Evolutionary conservation across 106 monocot species (phyloP), one percentile per base, ranked within the genome.

Genomic region (Dendrobium officinale): DNA sequence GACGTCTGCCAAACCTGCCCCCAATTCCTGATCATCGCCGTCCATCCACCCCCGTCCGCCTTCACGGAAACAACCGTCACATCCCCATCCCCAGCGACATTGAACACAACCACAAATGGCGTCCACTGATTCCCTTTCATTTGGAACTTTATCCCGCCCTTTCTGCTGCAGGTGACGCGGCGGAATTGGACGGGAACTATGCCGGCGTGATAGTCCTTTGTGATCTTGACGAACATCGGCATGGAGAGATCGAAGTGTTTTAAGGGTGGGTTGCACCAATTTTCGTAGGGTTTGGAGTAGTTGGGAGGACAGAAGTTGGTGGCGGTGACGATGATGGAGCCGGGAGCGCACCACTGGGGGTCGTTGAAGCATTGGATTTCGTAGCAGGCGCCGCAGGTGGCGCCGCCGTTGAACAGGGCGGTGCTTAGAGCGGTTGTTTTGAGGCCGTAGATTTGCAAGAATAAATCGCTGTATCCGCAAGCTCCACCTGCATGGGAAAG

Each of bases 281-380:
- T 20, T 81, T 88, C 67, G 44, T 40, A 80, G 22, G 89, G 82
- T 29, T 84, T 80, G 0, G 82, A 4, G 13, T 7, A 5, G 56
- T 84, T 78, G 0, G 92, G 89, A 0, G 92, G 92, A 79, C 87
- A 89, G 55, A 88, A 84, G 92, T 87, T 86, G 79, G 87, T 89
- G 26, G 84, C 89, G 0, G 89, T 92, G 18, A 92, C 27, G 40
- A 75, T 83, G 66, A 89, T 83, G 66, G 20, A 44, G 19, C 76
- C 85, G 2, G 67, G 81, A 1, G 59, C 47, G 77, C 92, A 92
- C 81, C 81, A 87, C 40, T 75, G 55, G 2, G 64, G 41, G 58
- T 75, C 43, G 77, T 87, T 17, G 79, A 4, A 15, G 87, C 92
- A 89, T 3, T 59, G 51, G 55, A 92, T 58, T 55, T 89, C 56